Evolutionary conservation across 1,284 basidiomycete genomes (phyloP), one percentile per base, ranked within the genome.

Genomic region (Cutaneotrichosporon dermatis): DNA sequence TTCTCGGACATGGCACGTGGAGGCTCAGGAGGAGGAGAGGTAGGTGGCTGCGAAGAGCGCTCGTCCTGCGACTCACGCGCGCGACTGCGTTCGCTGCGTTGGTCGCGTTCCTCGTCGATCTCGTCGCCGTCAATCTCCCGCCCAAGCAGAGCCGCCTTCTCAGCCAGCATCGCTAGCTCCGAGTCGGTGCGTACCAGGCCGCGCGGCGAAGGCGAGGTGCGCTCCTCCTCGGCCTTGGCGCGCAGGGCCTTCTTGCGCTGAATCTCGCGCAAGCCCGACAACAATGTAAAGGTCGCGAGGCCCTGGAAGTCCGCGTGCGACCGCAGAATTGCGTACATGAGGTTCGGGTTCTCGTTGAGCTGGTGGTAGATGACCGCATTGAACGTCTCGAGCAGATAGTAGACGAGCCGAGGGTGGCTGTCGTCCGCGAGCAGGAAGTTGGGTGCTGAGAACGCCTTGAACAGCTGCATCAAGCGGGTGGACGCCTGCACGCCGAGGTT

Each of bases 381-480:
- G 81, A 97, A 91, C 4, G 88, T 85, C 74, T 98, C 94, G 46
- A 98, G 69, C 15, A 76, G 73, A 56, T 42, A 54, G 78, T 90
- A 97, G 36, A 96, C 81, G 33, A 97, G 79, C 53, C 94, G 81
- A 3, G 95, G 95, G 74, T 98, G 90, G 6, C 92, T 90, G 76
- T 97, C 93, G 65, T 97, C 93, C 0, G 90, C 87, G 35, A 99
- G 80, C 42, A 99, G 79, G 77, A 97, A 98, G 6, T 85, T 80
- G 0, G 95, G 90, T 61, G 88, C 89, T 0, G 91, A 87, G 72
- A 98, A 95, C 0, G 92, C 89, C 41, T 85, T 86, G 77, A 97
- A 90, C 6, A 98, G 83, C 71, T 94, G 90, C 39, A 93, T 76
- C 6, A 99, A 82, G 8, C 90, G 83, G 3, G 88, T 88, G 3